A percentile compares a stretch with the other conserved stretches of the same genome.
Evolutionary conservation across 805 yeast genomes (phyloP).

Genomic region (Sugiyamaella lignohabitans): DNA sequence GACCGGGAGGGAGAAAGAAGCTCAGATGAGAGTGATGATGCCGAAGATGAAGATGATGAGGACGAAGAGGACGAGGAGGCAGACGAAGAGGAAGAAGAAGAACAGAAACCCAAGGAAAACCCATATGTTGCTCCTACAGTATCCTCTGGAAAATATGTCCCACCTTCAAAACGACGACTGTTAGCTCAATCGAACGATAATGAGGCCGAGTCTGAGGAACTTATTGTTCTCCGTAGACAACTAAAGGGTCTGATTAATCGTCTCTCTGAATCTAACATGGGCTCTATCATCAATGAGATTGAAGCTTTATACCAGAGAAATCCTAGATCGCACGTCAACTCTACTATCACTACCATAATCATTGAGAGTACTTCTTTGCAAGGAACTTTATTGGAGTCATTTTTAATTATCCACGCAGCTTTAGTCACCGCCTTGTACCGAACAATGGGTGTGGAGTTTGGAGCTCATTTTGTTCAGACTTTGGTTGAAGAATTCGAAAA

Average conservation of each 20-base stretch:
- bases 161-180: conserved; percentile 73
- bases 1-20: background rate
- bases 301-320: conserved; percentile 54
- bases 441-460: conserved; percentile 79
- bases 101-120: conserved; percentile 47
- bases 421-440: conserved; percentile 68
- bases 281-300: conserved; percentile 62
- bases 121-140: conserved; percentile 50
- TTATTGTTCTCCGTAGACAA: conserved; percentile 46
- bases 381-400: conserved; percentile 66
- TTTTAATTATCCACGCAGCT: conserved; percentile 73
- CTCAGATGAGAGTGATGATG: background rate
- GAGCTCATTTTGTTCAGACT: conserved; percentile 76
- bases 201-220: conserved; percentile 41
- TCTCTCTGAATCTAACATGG: conserved; percentile 80
- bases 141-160: conserved; percentile 49
- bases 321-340: conserved; percentile 77
- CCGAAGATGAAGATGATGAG: background rate
- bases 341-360: conserved; percentile 55
- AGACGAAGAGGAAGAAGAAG: conserved; percentile 15
- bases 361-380: conserved; percentile 59
- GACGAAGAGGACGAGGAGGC: conserved; percentile 6
- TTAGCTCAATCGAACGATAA: conserved; percentile 27
- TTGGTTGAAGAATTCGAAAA: conserved; percentile 63
- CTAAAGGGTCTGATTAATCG: conserved; percentile 82